A percentile compares a stretch with the other conserved stretches of the same genome.
These are phyloP conservation scores for Glarea lozoyensis DNA, from an alignment of 495 filamentous ascomycete species.

Conservation along the genomic window DNA sequence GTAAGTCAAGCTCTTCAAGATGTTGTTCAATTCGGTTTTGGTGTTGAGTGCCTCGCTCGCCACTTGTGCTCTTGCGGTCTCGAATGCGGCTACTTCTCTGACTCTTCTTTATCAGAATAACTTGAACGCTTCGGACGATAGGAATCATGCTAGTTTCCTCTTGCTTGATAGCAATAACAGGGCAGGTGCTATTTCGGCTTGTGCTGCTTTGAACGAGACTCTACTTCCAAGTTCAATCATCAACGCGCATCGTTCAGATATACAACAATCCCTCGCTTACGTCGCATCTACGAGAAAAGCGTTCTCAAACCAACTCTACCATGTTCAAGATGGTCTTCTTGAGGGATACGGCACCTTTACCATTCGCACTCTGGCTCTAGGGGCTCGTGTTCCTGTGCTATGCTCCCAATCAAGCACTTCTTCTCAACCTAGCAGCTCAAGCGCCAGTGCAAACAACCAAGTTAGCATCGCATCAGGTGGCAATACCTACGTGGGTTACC, in stretches of 20 bases:
- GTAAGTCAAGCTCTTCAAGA: not conserved
- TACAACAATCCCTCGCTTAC: constrained; percentile 28
- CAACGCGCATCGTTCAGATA: constrained; percentile 27
- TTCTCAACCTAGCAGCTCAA: constrained; percentile 9
- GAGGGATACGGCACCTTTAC: constrained; percentile 6
- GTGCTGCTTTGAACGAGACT: constrained; percentile 31
- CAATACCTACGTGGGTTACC: constrained; percentile 33
- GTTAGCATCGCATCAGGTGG: constrained; percentile 27
- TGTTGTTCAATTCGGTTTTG: not conserved
- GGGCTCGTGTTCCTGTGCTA: constrained; percentile 30
- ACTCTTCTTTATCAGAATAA: constrained; percentile 40
- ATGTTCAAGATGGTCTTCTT: constrained; percentile 28
- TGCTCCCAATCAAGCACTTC: constrained; percentile 33
- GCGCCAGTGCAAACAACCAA: constrained; percentile 18
- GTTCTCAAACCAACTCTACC: constrained; percentile 20
- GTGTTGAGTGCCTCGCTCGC: not conserved
- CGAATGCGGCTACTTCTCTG: constrained; percentile 30
- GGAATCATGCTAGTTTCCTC: constrained; percentile 35
- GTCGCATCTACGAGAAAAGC: constrained; percentile 22
- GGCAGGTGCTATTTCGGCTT: constrained; percentile 27
- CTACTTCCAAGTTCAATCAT: constrained; percentile 28
- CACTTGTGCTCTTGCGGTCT: not conserved
- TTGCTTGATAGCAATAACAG: constrained; percentile 28
- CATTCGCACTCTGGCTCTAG: constrained; percentile 13
- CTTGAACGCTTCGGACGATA: constrained; percentile 35